Evolutionary conservation across 352 stramenopile genomes (phyloP).

Genomic region (Phytophthora fragariaefolia): DNA sequence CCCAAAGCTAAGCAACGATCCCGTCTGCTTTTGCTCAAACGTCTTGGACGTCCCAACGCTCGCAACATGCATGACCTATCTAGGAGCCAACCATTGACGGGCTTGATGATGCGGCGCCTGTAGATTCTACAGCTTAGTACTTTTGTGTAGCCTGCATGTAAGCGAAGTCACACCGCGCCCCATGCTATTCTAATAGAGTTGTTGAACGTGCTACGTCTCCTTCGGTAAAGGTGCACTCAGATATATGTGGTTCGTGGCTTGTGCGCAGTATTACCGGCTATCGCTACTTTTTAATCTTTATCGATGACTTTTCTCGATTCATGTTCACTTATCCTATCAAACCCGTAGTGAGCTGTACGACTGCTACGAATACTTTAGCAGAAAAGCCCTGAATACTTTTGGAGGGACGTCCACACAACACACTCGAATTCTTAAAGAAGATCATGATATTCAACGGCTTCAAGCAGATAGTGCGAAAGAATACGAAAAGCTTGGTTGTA

Average conservation of each 20-base stretch:
- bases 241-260: constrained; percentile 16
- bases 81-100: constrained; percentile 13
- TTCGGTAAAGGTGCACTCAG: constrained; percentile 19
- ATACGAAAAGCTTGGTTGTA: constrained; percentile 19
- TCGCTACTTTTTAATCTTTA: constrained; percentile 27
- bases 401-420: constrained; percentile 1
- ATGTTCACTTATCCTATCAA: constrained; percentile 29
- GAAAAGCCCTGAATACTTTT: constrained; percentile 10
- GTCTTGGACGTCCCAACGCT: constrained; percentile 18
- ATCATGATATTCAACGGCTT: constrained; percentile 3
- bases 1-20: constrained; percentile 9
- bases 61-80: constrained; percentile 12
- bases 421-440: not conserved
- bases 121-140: constrained; percentile 1
- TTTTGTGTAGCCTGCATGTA: constrained; percentile 25
- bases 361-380: constrained; percentile 20
- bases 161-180: constrained; percentile 32
- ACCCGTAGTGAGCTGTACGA: constrained; percentile 20
- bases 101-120: not conserved
- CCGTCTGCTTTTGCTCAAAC: constrained; percentile 13
- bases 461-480: constrained; percentile 13
- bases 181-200: constrained; percentile 29
- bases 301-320: constrained; percentile 30
- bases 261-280: constrained; percentile 13
- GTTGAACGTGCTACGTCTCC: constrained; percentile 26